phyloP scores from a whole-genome alignment of 2,329 filamentous ascomycete species.

The Stemphylium lycopersici region DNA sequence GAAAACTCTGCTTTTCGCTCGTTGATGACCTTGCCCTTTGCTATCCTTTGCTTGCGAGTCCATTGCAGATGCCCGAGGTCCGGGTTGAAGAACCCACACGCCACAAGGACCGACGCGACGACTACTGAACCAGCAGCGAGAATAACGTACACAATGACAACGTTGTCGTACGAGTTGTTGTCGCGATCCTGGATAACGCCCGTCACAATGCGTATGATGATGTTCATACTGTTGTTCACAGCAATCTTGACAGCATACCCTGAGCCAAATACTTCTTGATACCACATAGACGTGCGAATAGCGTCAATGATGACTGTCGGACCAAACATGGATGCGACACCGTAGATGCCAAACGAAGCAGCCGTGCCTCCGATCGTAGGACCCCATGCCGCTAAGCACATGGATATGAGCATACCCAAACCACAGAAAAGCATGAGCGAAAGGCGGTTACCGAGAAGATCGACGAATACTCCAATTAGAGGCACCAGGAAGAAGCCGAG shows the following conservation, averaged over 20 bases:
- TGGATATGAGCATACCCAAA: slow-evolving; percentile 58
- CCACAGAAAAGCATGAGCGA: slow-evolving; percentile 56
- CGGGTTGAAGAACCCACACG: slow-evolving; percentile 48
- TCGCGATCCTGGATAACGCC: slow-evolving; percentile 66
- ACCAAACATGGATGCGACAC: slow-evolving; percentile 61
- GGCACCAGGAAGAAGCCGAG: slow-evolving; percentile 64
- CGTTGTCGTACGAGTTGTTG: slow-evolving; percentile 61
- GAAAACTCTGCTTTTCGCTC: slow-evolving; percentile 52
- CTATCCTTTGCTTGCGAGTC: slow-evolving; percentile 61
- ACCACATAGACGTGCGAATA: slow-evolving; percentile 65
- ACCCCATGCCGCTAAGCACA: slow-evolving; percentile 62
- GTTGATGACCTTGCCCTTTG: slow-evolving; percentile 53
- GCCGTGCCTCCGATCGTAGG: slow-evolving; percentile 59
- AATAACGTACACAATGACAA: slow-evolving; percentile 63
- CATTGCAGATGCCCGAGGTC: slow-evolving; percentile 62
- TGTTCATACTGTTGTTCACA: slow-evolving; percentile 68
- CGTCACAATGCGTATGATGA: slow-evolving; percentile 64
- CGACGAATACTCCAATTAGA: slow-evolving; percentile 61
- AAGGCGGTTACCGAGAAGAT: slow-evolving; percentile 61
- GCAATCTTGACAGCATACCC: slow-evolving; percentile 67
- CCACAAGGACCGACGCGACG: slow-evolving; percentile 52
- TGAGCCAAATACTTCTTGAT: slow-evolving; percentile 65
- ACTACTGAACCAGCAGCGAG: slow-evolving; percentile 58
- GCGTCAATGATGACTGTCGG: slow-evolving; percentile 66
- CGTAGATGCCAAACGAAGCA: slow-evolving; percentile 65